phyloP scores from a whole-genome alignment of 2,329 filamentous ascomycete genomes.

The Penicillium sp. region DNA sequence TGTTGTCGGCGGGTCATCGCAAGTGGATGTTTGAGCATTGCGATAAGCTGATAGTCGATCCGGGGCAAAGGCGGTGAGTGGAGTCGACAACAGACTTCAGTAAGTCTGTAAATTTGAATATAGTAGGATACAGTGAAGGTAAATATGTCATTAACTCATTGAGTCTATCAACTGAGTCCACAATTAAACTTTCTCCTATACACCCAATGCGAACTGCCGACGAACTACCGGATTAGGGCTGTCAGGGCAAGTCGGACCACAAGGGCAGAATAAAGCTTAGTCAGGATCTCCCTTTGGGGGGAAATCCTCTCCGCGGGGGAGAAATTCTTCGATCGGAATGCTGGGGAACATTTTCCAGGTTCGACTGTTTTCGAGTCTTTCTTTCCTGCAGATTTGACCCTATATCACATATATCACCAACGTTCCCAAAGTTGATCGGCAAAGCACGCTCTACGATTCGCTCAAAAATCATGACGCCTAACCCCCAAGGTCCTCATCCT shows the following conservation, averaged over 20 bases:
- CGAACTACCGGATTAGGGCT: not conserved
- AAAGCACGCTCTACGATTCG: constrained; percentile 17
- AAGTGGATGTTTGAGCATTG: not conserved
- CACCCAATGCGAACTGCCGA: no score
- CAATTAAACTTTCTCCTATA: not conserved
- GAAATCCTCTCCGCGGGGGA: not conserved
- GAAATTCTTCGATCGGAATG: constrained; percentile 8
- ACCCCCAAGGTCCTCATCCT: constrained; percentile 36
- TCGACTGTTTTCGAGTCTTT: not conserved
- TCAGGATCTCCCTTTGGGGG: not conserved
- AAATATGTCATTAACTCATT: not conserved
- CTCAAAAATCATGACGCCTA: constrained; percentile 20
- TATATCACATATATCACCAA: not conserved
- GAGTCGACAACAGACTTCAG: not conserved
- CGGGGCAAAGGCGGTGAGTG: constrained; percentile 9
- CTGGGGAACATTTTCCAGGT: not conserved
- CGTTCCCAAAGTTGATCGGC: constrained; percentile 1
- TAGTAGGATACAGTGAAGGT: not conserved
- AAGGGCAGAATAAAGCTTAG: constrained; percentile 10
- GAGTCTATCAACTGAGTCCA: not conserved
- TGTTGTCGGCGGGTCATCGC: not conserved
- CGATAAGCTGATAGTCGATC: constrained; percentile 13
- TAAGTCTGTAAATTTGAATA: not conserved
- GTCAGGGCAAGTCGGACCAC: not conserved
- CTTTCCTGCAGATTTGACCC: not conserved